phyloP scores from a whole-genome alignment of 2,329 filamentous ascomycete genomes.

The Fusarium musae region DNA sequence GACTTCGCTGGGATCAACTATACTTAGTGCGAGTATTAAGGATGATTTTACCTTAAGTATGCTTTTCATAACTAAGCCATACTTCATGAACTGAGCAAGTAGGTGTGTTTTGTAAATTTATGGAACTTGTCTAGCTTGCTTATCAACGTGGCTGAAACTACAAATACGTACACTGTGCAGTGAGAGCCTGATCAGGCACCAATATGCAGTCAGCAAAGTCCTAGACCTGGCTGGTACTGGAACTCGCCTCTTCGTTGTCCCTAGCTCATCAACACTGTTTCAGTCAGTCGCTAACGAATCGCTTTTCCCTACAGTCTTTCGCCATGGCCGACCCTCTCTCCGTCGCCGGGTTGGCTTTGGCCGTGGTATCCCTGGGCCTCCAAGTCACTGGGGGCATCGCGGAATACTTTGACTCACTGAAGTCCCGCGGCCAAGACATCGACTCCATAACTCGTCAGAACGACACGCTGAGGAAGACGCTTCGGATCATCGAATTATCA shows the following conservation, averaged over 20 bases:
- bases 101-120: too few relatives aligned
- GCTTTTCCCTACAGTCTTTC: too few relatives aligned
- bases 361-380: accelerated
- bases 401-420: background rate
- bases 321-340: background rate
- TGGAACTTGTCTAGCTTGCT: too few relatives aligned
- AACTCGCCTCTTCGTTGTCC: too few relatives aligned
- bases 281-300: too few relatives aligned
- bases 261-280: too few relatives aligned
- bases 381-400: background rate
- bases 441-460: background rate
- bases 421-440: background rate
- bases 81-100: too few relatives aligned
- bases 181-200: background rate
- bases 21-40: too few relatives aligned
- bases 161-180: accelerated
- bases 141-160: background rate
- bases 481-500: background rate
- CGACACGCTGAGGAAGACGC: background rate
- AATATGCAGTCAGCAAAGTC: background rate
- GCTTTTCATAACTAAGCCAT: too few relatives aligned
- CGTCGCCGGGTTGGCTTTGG: background rate
- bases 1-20: too few relatives aligned
- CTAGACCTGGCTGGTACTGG: too few relatives aligned
- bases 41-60: too few relatives aligned